Base-by-base conservation (phyloP, 495 filamentous ascomycete species). In the Lindgomyces ingoldianus region DNA sequence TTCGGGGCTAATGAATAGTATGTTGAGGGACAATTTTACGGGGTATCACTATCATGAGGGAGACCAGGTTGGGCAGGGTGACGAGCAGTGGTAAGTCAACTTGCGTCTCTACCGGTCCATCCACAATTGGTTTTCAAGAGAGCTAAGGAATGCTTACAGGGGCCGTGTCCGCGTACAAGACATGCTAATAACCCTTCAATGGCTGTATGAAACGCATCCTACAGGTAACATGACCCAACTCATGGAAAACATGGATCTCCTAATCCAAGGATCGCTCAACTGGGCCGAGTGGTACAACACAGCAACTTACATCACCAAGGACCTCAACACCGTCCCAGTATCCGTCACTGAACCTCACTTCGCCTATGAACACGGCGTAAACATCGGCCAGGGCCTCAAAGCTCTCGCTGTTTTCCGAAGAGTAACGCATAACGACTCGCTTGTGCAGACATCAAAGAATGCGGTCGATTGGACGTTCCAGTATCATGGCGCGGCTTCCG, bases 11-110 rank as follows among this genome's bases (percentile, higher is more conserved):
- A 73, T 77, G 64, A 60, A 74, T 33, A 59, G 50, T 26, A 83
- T 87, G 85, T 72, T 87, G 25, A 71, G 74, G 53, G 70, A 84
- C 50, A 77, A 83, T 56, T 80, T 75, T 42, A 76, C 74, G 0
- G 84, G 84, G 0, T 77, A 81, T 48, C 70, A 83, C 10, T 70
- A 74, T 30, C 76, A 79, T 33, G 56, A 65, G 3, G 76, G 75
- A 6, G 76, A 82, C 57, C 44, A 46, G n/a, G 14, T 18, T 3
- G 6, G 4, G 14, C 6, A 46, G n/a, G n/a, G 44, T 18, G 44
- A 18, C 4, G 44, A 46, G 44, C 44, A 46, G 22, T 46, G 44
- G n/a, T 46, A 8, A n/a, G n/a, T n/a, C n/a, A n/a, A n/a, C n/a
- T n/a, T n/a, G n/a, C n/a, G n/a, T n/a, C n/a, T n/a, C n/a, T n/a